Evolutionary conservation across 2,329 filamentous ascomycete genomes (phyloP), one percentile per base, ranked within the genome.

Genomic region (Chaetoscypha palmicola): DNA sequence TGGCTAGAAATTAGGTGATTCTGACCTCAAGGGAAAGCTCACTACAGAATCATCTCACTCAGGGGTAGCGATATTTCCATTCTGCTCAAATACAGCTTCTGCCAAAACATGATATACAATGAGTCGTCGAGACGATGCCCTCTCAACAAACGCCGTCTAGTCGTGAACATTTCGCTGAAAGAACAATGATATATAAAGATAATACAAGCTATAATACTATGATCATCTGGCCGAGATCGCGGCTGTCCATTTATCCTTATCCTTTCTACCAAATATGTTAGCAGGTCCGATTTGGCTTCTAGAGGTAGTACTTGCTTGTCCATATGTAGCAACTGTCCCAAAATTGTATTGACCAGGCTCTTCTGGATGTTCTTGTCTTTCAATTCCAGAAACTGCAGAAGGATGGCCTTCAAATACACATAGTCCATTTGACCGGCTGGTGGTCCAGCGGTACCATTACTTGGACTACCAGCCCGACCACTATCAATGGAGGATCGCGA

Each of bases 221-320:
- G 5, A 23, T 52, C 39, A 58, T 32, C 50, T 53, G 12, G 47
- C 45, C 14, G 48, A 47, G 40, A 94, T 81, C 2, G 84, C 88
- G 14, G 81, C 76, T 65, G 83, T 78, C 87, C 88, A 94, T 65
- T 87, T 91, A 65, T 92, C 82, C 66, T 92, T 85, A 55, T 95
- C 89, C 55, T 75, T 77, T 56, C 75, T 79, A 45, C 47, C 45
- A 26, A 38, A 14, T 7, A 28, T 26, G 32, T 57, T 47, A 58
- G 48, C 26, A 37, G 14, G 7, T 31, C 7, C 19, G 16, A 30
- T 19, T 12, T 11, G 33, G 21, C 1, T 32, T 12, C 31, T 10
- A 41, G 16, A 16, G 20, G 24, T 41, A 11, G 26, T 35, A 72
- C 81, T 67, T 67, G 85, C 80, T 79, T 79, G 66, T 88, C 82